Conservation (phyloP, 2,329 filamentous ascomycete species). For the Coleophoma crateriformis region DNA sequence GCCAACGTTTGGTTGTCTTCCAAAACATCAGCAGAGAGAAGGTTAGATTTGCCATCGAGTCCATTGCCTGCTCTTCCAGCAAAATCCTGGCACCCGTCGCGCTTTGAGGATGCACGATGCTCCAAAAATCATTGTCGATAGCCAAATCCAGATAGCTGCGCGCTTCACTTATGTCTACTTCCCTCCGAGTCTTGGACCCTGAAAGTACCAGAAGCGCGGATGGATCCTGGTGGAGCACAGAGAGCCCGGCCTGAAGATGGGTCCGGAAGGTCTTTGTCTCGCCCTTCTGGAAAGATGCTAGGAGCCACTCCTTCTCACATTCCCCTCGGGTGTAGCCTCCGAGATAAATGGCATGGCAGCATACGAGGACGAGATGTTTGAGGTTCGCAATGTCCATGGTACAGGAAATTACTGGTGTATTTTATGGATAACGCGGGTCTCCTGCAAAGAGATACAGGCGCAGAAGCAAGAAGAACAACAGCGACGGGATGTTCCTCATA, state of each 20-base stretch:
- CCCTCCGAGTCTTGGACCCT: conserved; percentile 42
- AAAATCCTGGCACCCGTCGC: conserved; percentile 31
- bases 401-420: too few relatives aligned
- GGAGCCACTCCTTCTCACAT: conserved; percentile 60
- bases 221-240: conserved; percentile 38
- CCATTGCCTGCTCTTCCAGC: conserved; percentile 68
- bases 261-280: conserved; percentile 76
- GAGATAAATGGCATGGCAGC: conserved; percentile 77
- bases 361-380: conserved; percentile 66
- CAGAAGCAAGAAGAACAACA: too few relatives aligned
- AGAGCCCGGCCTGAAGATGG: conserved; percentile 64
- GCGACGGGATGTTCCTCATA: too few relatives aligned
- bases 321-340: conserved; percentile 40
- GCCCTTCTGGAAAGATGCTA: conserved; percentile 70
- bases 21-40: conserved; percentile 52
- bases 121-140: conserved; percentile 39
- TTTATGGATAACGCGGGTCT: too few relatives aligned
- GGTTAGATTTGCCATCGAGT: conserved; percentile 81
- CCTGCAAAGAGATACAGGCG: too few relatives aligned
- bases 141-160: conserved; percentile 52
- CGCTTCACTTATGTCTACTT: conserved; percentile 54
- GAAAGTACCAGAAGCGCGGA: conserved; percentile 17
- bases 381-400: too few relatives aligned
- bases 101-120: conserved; percentile 23
- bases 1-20: conserved; percentile 40